Base-by-base conservation (phyloP, 495 filamentous ascomycete genomes). In the Bacidia rubella region DNA sequence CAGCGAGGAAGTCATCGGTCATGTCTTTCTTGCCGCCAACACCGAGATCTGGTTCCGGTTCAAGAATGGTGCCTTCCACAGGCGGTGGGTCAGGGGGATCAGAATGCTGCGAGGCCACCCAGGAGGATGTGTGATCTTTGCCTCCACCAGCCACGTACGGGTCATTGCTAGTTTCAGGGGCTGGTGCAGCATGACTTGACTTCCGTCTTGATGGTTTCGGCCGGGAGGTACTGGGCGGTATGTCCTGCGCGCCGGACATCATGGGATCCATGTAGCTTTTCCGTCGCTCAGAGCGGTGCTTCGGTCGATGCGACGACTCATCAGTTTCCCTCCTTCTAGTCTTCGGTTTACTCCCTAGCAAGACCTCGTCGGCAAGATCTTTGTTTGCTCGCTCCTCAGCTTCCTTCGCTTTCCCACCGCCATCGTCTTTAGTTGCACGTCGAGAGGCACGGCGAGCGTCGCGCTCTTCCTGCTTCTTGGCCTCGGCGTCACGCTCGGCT, bases 11-110 rank as follows among this genome's bases (percentile, higher is more conserved):
- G 7, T 54, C 52, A 7, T 54, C 56, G 22, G 56, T 43, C 10
- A 32, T 29, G 40, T 42, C 46, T n/a, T 25, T 25, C 26, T 20
- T 38, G 7, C 32, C 25, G 26, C 38, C 49, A 3, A 52, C 48
- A 9, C 58, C 67, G 1, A 63, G 60, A n/a, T 65, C 65, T 1
- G 69, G 70, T 5, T 73, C 71, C 41, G 67, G 64, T 45, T 81
- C 78, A 23, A 80, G 54, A 11, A 81, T 70, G 5, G 76, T 79
- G 2, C 67, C 68, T 22, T 76, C 69, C 19, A 78, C 59, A 19
- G 70, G 75, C 5, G 77, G 78, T n/a, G 77, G 77, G 51, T 75
- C 75, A 2, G 78, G 75, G 2, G 77, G 78, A 12, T 78, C 74
- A 11, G 66, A 66, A 32, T 70, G 67, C 61, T 79, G 71, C 1